phyloP scores from a whole-genome alignment of 495 filamentous ascomycete species.

The Penicillium tannophilum region DNA sequence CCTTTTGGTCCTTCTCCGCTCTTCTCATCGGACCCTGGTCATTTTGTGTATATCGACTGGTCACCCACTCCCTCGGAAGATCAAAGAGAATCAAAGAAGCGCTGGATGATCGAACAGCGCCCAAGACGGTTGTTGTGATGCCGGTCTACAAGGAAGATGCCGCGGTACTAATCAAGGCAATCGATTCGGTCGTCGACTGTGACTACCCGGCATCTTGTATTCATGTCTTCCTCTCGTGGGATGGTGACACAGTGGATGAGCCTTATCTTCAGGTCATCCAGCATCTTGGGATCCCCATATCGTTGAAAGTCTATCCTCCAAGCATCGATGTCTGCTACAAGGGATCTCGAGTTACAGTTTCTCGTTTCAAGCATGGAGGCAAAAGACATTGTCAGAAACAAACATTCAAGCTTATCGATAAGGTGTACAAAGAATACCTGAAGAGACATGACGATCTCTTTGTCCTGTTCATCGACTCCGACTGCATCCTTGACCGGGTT shows the following conservation, averaged over 20 bases:
- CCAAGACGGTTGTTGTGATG: conserved; percentile 97
- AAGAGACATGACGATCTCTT: conserved; percentile 91
- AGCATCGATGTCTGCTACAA: conserved; percentile 91
- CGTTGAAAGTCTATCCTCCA: conserved; percentile 75
- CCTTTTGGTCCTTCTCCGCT: conserved; percentile 90
- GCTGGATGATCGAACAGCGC: conserved; percentile 81
- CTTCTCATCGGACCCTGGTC: conserved; percentile 89
- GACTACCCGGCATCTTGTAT: conserved; percentile 94
- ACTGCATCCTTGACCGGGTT: conserved; percentile 90
- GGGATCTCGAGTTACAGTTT: conserved; percentile 83
- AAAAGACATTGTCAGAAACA: conserved; percentile 93
- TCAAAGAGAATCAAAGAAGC: conserved; percentile 80
- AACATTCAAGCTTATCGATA: conserved; percentile 94
- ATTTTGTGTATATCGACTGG: conserved; percentile 86
- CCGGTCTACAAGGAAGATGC: conserved; percentile 95
- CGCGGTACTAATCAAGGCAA: conserved; percentile 79
- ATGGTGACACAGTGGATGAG: conserved; percentile 86
- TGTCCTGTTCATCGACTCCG: conserved; percentile 96
- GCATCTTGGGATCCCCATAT: conserved; percentile 81
- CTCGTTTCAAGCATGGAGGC: conserved; percentile 89
- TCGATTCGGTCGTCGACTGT: conserved; percentile 91
- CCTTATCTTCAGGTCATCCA: conserved; percentile 87
- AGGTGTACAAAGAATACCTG: conserved; percentile 87
- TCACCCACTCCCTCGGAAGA: conserved; percentile 82
- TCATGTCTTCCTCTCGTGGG: conserved; percentile 95